Percentiles rank a stretch among this genome's conserved stretches.
phyloP scores from a whole-genome alignment of 495 filamentous ascomycete species.

The Penicillium subrubescens region DNA sequence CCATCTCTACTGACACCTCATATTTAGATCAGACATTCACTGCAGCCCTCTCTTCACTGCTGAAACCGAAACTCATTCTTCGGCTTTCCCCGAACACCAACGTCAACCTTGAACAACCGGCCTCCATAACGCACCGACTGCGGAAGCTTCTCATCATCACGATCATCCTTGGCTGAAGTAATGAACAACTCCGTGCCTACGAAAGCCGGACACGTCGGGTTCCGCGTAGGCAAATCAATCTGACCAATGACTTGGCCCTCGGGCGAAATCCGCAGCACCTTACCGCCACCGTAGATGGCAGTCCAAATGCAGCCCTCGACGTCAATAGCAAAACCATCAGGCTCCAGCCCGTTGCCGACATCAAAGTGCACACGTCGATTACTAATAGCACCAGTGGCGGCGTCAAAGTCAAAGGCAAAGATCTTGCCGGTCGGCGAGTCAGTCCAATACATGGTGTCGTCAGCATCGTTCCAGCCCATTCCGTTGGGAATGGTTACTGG shows the following conservation, averaged over 20 bases:
- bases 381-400: constrained; percentile 59
- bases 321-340: constrained; percentile 77
- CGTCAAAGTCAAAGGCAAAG: constrained; percentile 73
- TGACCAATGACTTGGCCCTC: constrained; percentile 65
- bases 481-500: constrained; percentile 84
- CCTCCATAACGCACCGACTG: constrained; percentile 66
- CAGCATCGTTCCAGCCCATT: constrained; percentile 70
- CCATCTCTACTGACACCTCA: not conserved
- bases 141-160: constrained; percentile 48
- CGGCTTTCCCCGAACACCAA: constrained; percentile 61
- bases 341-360: constrained; percentile 54
- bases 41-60: not conserved
- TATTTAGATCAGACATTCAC: not conserved
- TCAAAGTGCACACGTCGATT: constrained; percentile 61
- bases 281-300: constrained; percentile 71
- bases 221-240: constrained; percentile 66
- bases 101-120: constrained; percentile 67
- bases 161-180: constrained; percentile 68
- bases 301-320: constrained; percentile 74
- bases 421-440: constrained; percentile 75
- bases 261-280: constrained; percentile 67
- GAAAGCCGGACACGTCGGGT: constrained; percentile 72
- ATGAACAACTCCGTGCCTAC: constrained; percentile 75
- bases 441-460: constrained; percentile 80
- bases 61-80: constrained; percentile 55